phyloP scores from a whole-genome alignment of 805 yeast species.

The Kodamaea kakaduensis region DNA sequence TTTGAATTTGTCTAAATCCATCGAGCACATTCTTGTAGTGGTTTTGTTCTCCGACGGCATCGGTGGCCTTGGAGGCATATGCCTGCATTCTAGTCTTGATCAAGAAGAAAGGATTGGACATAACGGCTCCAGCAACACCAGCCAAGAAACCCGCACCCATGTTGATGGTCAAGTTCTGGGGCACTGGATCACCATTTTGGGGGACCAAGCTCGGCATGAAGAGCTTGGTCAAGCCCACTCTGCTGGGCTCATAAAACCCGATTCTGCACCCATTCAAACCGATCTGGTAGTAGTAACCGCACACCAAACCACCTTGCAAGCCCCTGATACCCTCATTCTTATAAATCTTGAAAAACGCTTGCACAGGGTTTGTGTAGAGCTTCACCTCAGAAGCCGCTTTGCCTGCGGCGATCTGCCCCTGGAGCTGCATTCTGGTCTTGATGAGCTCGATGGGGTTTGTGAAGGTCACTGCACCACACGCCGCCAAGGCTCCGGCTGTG shows the following conservation, averaged over 20 bases:
- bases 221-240: constrained; percentile 53
- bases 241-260: constrained; percentile 88
- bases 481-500: constrained; percentile 51
- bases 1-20: constrained; percentile 62
- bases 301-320: constrained; percentile 80
- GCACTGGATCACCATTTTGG: constrained; percentile 19
- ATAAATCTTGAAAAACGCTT: constrained; percentile 70
- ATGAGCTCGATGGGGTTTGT: constrained; percentile 95
- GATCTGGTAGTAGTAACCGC: constrained; percentile 88
- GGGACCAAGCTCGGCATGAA: constrained; percentile 41
- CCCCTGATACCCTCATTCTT: constrained; percentile 84
- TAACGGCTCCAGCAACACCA: constrained; percentile 83
- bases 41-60: constrained; percentile 85
- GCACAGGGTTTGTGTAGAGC: constrained; percentile 76
- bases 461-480: constrained; percentile 96
- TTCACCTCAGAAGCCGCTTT: constrained; percentile 25
- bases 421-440: constrained; percentile 94
- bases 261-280: constrained; percentile 92
- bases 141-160: constrained; percentile 76
- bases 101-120: constrained; percentile 89
- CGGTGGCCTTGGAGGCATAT: constrained; percentile 46
- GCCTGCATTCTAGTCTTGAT: constrained; percentile 97
- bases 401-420: constrained; percentile 73
- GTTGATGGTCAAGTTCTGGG: constrained; percentile 51
- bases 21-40: constrained; percentile 67